Evolutionary conservation across 441 rosid genomes (phyloP).

Genomic region (Metrosideros polymorpha): DNA sequence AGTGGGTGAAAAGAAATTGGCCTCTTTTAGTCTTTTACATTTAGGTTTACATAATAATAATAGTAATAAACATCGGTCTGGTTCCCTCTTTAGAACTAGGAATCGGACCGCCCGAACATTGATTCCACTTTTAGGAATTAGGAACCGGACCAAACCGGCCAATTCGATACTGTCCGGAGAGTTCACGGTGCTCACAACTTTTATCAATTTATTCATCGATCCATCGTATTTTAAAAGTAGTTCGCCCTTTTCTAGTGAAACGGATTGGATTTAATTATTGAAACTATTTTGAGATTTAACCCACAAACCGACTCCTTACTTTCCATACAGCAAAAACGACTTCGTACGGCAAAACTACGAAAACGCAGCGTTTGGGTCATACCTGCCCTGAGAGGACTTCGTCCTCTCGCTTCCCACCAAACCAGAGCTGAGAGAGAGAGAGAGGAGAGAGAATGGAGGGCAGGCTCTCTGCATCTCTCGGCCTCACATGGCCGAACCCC

Average conservation of each 20-base stretch:
- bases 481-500: slow-evolving; percentile 38
- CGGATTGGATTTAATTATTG: neutral
- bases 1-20: too few relatives aligned
- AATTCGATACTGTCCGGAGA: too few relatives aligned
- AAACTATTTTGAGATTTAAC: neutral
- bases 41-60: too few relatives aligned
- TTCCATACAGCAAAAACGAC: neutral
- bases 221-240: neutral
- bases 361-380: neutral
- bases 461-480: slow-evolving; percentile 38
- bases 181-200: too few relatives aligned
- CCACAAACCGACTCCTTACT: rapidly evolving
- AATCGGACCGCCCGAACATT: too few relatives aligned
- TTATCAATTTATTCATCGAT: too few relatives aligned
- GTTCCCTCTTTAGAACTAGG: too few relatives aligned
- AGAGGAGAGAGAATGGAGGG: slow-evolving; percentile 33
- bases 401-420: neutral
- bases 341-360: neutral
- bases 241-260: rapidly evolving
- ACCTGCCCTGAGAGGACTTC: neutral
- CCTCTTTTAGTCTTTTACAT: too few relatives aligned
- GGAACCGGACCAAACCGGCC: too few relatives aligned
- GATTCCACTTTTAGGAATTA: too few relatives aligned
- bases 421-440: neutral
- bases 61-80: too few relatives aligned